A percentile compares a stretch with the other conserved stretches of the same genome.
These are phyloP conservation scores for Rehmannia glutinosa DNA, from an alignment of 257 asterid genomes.

Conservation along the genomic window DNA sequence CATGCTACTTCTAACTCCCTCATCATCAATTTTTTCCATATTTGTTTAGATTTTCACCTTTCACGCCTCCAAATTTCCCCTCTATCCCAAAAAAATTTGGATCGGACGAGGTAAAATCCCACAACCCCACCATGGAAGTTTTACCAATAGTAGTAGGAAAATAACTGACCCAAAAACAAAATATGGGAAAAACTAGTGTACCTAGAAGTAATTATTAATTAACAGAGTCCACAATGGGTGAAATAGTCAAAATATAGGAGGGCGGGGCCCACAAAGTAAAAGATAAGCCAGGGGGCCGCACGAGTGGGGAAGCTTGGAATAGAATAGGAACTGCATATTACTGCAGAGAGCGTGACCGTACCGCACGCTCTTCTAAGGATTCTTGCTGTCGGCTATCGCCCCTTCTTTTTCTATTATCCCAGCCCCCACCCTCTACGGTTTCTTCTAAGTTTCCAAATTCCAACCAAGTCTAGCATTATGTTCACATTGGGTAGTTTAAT, in stretches of 20 bases:
- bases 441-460: too few species aligned
- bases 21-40: too few species aligned
- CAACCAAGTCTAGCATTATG: too few species aligned
- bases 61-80: too few species aligned
- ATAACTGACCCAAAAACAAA: too few species aligned
- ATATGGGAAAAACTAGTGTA: too few species aligned
- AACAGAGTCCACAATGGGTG: neutral
- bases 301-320: constrained; percentile 32
- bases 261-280: neutral
- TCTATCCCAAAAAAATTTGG: too few species aligned
- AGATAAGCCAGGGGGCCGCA: constrained; percentile 31
- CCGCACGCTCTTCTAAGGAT: constrained; percentile 25
- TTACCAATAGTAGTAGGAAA: neutral
- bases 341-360: neutral
- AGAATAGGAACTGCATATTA: constrained; percentile 4
- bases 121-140: neutral
- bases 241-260: neutral
- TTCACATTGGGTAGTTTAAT: too few species aligned
- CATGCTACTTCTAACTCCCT: too few species aligned
- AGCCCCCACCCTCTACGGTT: too few species aligned
- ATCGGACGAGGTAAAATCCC: neutral
- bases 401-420: neutral
- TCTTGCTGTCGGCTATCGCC: constrained; percentile 34
- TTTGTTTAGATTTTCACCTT: too few species aligned
- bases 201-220: neutral